Evolutionary conservation across 768 basidiomycete genomes (phyloP), one percentile per base, ranked within the genome.

Genomic region (Pleurotus citrinopileatus): DNA sequence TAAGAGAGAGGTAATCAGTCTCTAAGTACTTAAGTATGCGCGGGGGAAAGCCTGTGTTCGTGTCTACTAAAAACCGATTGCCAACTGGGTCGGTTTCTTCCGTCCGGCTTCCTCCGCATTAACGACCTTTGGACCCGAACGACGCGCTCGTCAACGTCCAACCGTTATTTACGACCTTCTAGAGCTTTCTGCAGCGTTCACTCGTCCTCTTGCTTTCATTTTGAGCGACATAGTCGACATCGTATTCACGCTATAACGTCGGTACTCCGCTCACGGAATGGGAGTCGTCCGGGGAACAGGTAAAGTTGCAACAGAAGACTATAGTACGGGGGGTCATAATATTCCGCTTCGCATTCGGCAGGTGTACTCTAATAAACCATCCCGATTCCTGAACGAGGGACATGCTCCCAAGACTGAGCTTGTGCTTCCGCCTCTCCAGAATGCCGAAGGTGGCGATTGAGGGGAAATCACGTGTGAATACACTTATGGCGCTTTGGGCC

Each of bases 401-500:
- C n/a, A n/a, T n/a, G n/a, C n/a, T n/a, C n/a, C n/a, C n/a, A n/a
- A n/a, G n/a, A n/a, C n/a, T n/a, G n/a, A n/a, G n/a, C n/a, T n/a
- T n/a, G n/a, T n/a, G n/a, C n/a, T n/a, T n/a, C n/a, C 51, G 48
- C 54, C 29, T 32, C 55, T 37, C 48, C 20, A 37, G 23, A 15
- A 52, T 52, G 37, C 36, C 48, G 46, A 51, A 15, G 12, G 17
- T 52, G 29, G 38, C n/a, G n/a, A n/a, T n/a, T n/a, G n/a, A n/a
- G n/a, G n/a, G 26, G 48, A 53, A 55, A 64, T 60, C 63, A 66
- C 63, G 65, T 61, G 62, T 59, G 43, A 60, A 29, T 53, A 27
- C 36, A 50, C 53, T 45, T 46, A 42, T 57, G 42, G 52, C n/a
- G n/a, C n/a, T n/a, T n/a, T n/a, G 32, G 52, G 36, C 51, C 22